phyloP scores from a whole-genome alignment of 1,284 basidiomycete species.

The Phylloporus gajari region DNA sequence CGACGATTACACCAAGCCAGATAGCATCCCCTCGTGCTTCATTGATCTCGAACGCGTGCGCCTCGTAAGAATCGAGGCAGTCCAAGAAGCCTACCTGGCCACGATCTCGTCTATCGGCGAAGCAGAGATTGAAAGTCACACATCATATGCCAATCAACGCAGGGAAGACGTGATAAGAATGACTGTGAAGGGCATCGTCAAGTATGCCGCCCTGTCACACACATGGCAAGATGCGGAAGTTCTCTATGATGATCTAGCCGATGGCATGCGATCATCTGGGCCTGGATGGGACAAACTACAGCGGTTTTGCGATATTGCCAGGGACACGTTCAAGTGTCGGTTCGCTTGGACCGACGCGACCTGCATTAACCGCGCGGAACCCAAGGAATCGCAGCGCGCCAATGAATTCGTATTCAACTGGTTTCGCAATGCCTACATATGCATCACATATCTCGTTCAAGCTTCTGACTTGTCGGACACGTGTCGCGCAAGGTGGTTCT shows the following conservation, averaged over 20 bases:
- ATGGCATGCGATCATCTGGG: constrained; percentile 1
- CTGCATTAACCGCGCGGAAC: constrained; percentile 21
- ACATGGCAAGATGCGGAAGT: constrained; percentile 19
- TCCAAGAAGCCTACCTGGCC: constrained; percentile 16
- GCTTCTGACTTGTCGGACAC: constrained; percentile 17
- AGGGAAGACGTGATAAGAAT: constrained; percentile 32
- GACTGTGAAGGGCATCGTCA: constrained; percentile 33
- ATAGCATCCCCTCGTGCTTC: constrained; percentile 21
- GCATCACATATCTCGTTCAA: constrained; percentile 25
- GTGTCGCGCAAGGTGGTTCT: constrained; percentile 20
- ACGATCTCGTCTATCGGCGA: constrained; percentile 29
- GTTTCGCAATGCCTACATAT: constrained; percentile 35
- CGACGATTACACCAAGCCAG: constrained; percentile 15
- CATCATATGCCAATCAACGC: constrained; percentile 37
- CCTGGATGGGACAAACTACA: constrained; percentile 27
- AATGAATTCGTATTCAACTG: constrained; percentile 25
- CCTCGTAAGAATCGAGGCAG: constrained; percentile 15
- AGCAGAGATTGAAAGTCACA: constrained; percentile 36
- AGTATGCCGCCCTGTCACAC: constrained; percentile 34
- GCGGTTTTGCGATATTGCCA: constrained; percentile 22
- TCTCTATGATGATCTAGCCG: constrained; percentile 20
- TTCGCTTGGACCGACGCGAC: constrained; percentile 33
- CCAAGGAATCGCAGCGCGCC: constrained; percentile 10
- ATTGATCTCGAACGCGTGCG: constrained; percentile 24
- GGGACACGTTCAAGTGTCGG: constrained; percentile 20